Base-by-base conservation (phyloP, 139 green algal species). In the Eudorina sp. region DNA sequence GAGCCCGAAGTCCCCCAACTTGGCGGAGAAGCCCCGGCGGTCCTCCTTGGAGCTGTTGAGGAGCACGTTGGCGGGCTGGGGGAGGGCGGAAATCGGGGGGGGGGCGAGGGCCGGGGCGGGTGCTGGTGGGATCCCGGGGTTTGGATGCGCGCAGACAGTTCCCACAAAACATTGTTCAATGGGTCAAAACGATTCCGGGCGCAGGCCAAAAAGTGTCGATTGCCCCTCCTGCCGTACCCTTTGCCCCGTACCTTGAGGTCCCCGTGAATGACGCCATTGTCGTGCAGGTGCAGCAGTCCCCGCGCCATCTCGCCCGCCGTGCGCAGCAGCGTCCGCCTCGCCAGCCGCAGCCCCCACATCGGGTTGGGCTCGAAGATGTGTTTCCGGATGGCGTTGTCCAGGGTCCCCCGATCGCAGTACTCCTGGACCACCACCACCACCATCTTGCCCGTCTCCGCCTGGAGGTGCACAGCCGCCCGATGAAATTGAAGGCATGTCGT, bases 221-320 rank as follows among this genome's bases (percentile, higher is more conserved):
- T 43, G 8, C 62, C 9, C 8, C 29, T 14, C 36, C 13, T 51
- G 36, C 36, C 8, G 38, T n/a, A 6, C 9, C 9, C 4, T 2
- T 6, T 3, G 8, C 25, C 19, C 21, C 75, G 11, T 48, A 83
- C 75, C 75, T 83, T 83, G 48, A 83, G 48, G 51, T 83, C 75
- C 2, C 75, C 75, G 48, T 83, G 75, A 29, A 83, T 34, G 8
- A 83, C 94, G 90, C 88, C 90, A 6, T 55, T 16, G 38, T 77
- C 70, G 81, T 97, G 94, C 23, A 96, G 85, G 89, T 96, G 83
- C 36, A 72, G 19, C 60, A 92, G 53, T 3, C 76, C 89, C 1
- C 62, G 46, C 36, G 89, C 89, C 13, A 92, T 48, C 53, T 92
- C 89, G 2, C 60, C 48, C 1, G 73, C 73, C 18, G 88, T 89